A percentile compares a stretch with the other conserved stretches of the same genome.
phyloP scores from a whole-genome alignment of 169 alveolate genomes.

The Ichthyophthirius multifiliis region DNA sequence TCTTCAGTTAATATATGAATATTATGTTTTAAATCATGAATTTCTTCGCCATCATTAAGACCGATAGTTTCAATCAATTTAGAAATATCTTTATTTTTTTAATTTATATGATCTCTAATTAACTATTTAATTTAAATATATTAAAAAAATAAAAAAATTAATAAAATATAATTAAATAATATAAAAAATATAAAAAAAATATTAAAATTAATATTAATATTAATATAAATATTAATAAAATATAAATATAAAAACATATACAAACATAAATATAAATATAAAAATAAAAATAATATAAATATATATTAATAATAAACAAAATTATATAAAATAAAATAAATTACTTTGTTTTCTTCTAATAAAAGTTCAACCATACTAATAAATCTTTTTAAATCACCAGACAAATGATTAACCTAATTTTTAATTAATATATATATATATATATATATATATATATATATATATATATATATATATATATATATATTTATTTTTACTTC shows the following conservation, averaged over 20 bases:
- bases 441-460: neutral
- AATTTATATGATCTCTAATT: slow-evolving; percentile 16
- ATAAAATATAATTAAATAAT: neutral
- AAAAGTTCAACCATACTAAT: slow-evolving; percentile 18
- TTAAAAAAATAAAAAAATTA: neutral
- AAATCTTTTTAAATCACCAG: slow-evolving; percentile 13
- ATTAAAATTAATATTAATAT: no score
- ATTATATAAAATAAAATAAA: neutral
- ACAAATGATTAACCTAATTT: neutral
- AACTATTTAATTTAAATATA: neutral
- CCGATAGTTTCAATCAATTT: slow-evolving; percentile 15
- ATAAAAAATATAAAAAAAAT: no score
- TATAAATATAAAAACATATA: no score
- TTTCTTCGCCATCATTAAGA: slow-evolving; percentile 15
- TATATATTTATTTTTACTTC: neutral
- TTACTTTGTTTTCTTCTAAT: slow-evolving; percentile 19
- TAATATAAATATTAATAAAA: no score
- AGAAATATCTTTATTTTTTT: slow-evolving; percentile 9
- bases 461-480: neutral
- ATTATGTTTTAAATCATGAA: slow-evolving; percentile 14
- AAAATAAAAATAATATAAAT: no score
- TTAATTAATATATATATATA: neutral
- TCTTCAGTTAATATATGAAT: slow-evolving; percentile 12
- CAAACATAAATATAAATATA: no score
- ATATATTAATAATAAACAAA: neutral